Evolutionary conservation across 352 stramenopile species (phyloP).

Genomic region (Sclerospora graminicola): DNA sequence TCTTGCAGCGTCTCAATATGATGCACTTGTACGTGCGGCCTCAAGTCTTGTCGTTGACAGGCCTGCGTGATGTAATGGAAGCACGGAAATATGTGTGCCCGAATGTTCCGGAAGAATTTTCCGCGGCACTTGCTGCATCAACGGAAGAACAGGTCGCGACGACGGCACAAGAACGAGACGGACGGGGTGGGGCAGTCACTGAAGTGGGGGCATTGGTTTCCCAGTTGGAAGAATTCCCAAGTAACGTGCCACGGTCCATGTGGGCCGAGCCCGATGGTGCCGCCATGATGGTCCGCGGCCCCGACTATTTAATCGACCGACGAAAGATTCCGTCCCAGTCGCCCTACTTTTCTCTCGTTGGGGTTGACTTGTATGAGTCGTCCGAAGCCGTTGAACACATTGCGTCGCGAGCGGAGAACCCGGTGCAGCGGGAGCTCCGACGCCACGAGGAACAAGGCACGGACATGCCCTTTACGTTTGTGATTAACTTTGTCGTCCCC

Average conservation of each 20-base stretch:
- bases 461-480: conserved; percentile 70
- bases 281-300: conserved; percentile 62
- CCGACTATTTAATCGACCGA: conserved; percentile 56
- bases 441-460: conserved; percentile 46
- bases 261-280: conserved; percentile 52
- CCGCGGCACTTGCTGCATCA: conserved; percentile 25
- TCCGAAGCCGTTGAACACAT: conserved; percentile 50
- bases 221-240: conserved; percentile 34
- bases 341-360: conserved; percentile 54
- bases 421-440: conserved; percentile 47
- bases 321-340: conserved; percentile 65
- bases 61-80: conserved; percentile 62
- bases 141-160: conserved; percentile 19
- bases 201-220: conserved; percentile 13
- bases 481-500: conserved; percentile 70
- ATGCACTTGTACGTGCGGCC: conserved; percentile 49
- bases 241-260: conserved; percentile 51
- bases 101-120: conserved; percentile 56
- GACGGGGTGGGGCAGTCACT: conserved; percentile 5
- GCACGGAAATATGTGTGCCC: conserved; percentile 64
- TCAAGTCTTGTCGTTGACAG: conserved; percentile 46
- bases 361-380: conserved; percentile 53
- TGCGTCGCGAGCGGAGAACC: conserved; percentile 41
- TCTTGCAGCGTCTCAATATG: conserved; percentile 46
- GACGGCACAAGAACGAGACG: conserved; percentile 3